A percentile compares a stretch with the other conserved stretches of the same genome.
Conservation (phyloP, 306 rosid species). For the Parietaria judaica region DNA sequence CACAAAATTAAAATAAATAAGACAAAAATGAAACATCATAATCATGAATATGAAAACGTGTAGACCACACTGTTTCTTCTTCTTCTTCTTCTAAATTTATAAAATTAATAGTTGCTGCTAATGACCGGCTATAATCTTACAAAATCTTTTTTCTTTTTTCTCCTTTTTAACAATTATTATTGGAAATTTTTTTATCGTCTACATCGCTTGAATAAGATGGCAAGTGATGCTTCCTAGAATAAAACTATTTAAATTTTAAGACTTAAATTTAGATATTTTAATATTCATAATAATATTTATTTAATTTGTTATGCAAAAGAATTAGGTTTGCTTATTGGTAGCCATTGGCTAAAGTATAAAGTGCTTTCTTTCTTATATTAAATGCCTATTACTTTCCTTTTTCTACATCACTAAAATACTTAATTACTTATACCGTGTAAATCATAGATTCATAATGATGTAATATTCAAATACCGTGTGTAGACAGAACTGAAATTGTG, state of each 20-base stretch:
- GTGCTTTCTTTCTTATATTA: not conserved
- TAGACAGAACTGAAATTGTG: not conserved
- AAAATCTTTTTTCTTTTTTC: not conserved
- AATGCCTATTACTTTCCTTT: not conserved
- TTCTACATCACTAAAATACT: not conserved
- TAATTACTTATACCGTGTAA: too few species aligned
- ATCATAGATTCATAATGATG: too few species aligned
- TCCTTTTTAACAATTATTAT: not conserved
- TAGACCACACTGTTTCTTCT: not conserved
- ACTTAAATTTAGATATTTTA: not conserved
- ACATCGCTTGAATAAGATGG: not conserved
- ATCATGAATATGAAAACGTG: constrained; percentile 6
- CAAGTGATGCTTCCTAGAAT: not conserved
- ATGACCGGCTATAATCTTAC: not conserved
- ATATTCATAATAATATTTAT: not conserved
- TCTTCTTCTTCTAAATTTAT: not conserved
- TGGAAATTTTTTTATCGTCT: not conserved
- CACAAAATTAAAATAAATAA: not conserved
- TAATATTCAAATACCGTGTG: not conserved
- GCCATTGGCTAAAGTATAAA: not conserved
- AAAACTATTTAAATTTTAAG: not conserved
- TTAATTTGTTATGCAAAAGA: too few species aligned
- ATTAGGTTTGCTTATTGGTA: not conserved
- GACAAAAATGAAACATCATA: not conserved
- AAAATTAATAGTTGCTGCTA: not conserved